phyloP scores from a whole-genome alignment of 805 yeast species.

The Candida palmyrensis region DNA sequence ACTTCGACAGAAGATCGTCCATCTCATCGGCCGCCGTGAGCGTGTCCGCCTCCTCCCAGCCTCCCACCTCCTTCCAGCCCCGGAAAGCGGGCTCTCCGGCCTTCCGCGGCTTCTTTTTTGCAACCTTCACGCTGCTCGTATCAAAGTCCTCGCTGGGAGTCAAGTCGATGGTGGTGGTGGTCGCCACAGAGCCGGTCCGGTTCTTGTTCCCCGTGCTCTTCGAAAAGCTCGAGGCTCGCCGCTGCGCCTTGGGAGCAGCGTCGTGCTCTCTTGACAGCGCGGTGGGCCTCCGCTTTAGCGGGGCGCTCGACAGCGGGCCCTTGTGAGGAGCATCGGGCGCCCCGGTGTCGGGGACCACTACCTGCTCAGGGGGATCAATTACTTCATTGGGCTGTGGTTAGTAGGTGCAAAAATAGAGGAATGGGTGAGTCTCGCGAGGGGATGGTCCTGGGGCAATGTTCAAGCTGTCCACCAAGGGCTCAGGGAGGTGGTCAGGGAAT shows the following conservation, averaged over 20 bases:
- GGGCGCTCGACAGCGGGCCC: too few species aligned
- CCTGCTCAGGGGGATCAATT: constrained; percentile 30
- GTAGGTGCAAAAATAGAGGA: too few species aligned
- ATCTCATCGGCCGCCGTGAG: constrained; percentile 66
- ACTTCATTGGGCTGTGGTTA: too few species aligned
- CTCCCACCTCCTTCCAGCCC: constrained; percentile 95
- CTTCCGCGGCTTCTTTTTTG: constrained; percentile 41
- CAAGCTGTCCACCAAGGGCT: too few species aligned
- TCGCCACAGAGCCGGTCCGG: not conserved
- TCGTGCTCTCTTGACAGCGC: too few species aligned
- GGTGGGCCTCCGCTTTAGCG: too few species aligned
- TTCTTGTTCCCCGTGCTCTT: not conserved
- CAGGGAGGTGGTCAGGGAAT: too few species aligned
- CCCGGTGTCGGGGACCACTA: constrained; percentile 12
- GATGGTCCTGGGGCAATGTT: too few species aligned
- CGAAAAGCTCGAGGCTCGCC: too few species aligned
- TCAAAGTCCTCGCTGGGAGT: constrained; percentile 37
- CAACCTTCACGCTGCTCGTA: constrained; percentile 20
- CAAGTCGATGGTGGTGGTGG: constrained; percentile 12
- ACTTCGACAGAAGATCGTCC: constrained; percentile 61
- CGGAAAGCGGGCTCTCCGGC: constrained; percentile 64
- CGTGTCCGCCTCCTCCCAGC: constrained; percentile 69
- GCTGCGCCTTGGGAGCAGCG: too few species aligned
- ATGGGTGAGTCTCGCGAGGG: too few species aligned
- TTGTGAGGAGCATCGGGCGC: constrained; percentile 6